Evolutionary conservation across 148 eudicot genomes (phyloP).

Genomic region (Dianthus caryophyllus): DNA sequence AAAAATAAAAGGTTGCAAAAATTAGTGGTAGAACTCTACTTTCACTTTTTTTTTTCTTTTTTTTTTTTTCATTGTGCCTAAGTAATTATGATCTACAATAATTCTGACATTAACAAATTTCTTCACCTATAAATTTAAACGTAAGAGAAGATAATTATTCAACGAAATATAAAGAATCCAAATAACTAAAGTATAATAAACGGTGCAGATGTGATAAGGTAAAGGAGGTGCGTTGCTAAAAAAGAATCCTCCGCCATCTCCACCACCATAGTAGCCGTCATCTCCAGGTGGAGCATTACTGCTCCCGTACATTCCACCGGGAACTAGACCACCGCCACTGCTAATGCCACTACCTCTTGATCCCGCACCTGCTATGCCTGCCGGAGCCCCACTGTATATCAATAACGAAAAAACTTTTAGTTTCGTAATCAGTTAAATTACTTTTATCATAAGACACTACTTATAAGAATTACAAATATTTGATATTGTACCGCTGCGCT

Average conservation of each 20-base stretch:
- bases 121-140: slow-evolving; percentile 7
- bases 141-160: slow-evolving; percentile 11
- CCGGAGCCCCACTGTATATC: slow-evolving; percentile 38
- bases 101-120: slow-evolving; percentile 14
- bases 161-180: slow-evolving; percentile 23
- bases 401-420: not conserved
- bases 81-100: not conserved
- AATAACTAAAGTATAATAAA: slow-evolving; percentile 37
- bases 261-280: slow-evolving; percentile 38
- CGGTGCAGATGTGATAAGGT: slow-evolving; percentile 21
- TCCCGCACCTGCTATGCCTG: slow-evolving; percentile 25
- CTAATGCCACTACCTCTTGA: slow-evolving; percentile 31
- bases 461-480: too few species aligned
- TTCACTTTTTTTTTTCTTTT: not conserved
- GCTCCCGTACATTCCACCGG: slow-evolving; percentile 21
- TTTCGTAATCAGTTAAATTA: too few species aligned
- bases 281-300: slow-evolving; percentile 24
- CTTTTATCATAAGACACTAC: too few species aligned
- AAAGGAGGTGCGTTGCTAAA: slow-evolving; percentile 30
- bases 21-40: not conserved
- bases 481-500: too few species aligned
- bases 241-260: slow-evolving; percentile 27
- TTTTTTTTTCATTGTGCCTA: not conserved
- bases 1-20: slow-evolving; percentile 11
- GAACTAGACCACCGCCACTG: slow-evolving; percentile 27